A percentile compares a stretch with the other conserved stretches of the same genome.
Evolutionary conservation across 805 yeast genomes (phyloP).

Genomic region (Saccharomycopsis sp.): DNA sequence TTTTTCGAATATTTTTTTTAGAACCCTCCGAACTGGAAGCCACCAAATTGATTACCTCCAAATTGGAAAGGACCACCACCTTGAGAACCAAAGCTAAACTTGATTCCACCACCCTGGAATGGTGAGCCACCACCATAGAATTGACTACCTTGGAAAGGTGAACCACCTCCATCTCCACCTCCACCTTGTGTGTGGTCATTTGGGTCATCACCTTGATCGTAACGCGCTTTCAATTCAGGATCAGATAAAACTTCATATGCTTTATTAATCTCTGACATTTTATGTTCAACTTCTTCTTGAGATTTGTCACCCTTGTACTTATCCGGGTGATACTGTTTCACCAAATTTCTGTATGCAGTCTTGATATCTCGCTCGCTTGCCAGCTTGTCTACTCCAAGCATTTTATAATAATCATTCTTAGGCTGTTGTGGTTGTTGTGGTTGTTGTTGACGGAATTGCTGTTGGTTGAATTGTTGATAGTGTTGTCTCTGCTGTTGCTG

Average conservation of each 20-base stretch:
- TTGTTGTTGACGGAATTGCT: constrained; percentile 30
- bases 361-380: constrained; percentile 71
- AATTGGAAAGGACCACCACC: constrained; percentile 6
- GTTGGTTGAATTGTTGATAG: constrained; percentile 33
- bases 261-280: constrained; percentile 88
- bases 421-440: constrained; percentile 29
- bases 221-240: constrained; percentile 53
- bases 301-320: constrained; percentile 68
- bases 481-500: constrained; percentile 42
- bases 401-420: constrained; percentile 70
- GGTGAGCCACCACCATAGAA: constrained; percentile 4
- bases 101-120: constrained; percentile 1
- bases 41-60: constrained; percentile 17
- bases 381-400: constrained; percentile 56
- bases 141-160: constrained; percentile 2
- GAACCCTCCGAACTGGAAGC: constrained; percentile 11
- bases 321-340: constrained; percentile 87
- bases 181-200: constrained; percentile 30
- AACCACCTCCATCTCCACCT: not conserved
- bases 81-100: constrained; percentile 8
- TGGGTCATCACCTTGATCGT: constrained; percentile 58
- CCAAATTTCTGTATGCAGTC: constrained; percentile 70
- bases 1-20: too few species aligned
- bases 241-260: constrained; percentile 84
- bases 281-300: constrained; percentile 63